A percentile compares a stretch with the other conserved stretches of the same genome.
Evolutionary conservation across 345 rosid genomes (phyloP).

Genomic region (Balakata baccata): DNA sequence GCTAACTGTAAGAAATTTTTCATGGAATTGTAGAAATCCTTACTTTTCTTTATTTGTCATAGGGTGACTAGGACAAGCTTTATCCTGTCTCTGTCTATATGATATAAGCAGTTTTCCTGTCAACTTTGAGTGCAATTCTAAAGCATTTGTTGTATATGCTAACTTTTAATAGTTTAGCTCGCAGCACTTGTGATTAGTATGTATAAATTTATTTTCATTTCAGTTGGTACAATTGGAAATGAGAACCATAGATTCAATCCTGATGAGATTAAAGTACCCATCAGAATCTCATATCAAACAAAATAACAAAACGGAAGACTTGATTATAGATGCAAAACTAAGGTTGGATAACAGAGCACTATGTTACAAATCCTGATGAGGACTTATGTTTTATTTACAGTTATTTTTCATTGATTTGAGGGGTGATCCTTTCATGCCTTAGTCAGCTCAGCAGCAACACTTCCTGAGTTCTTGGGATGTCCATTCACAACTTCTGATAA

Average conservation of each 20-base stretch:
- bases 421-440: too few species aligned
- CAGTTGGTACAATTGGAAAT: neutral
- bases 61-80: neutral
- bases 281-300: neutral
- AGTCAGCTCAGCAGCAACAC: too few species aligned
- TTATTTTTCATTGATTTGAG: too few species aligned
- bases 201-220: neutral
- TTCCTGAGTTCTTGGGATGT: constrained; percentile 1
- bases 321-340: neutral
- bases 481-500: constrained; percentile 34
- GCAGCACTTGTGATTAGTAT: too few species aligned
- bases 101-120: constrained; percentile 2
- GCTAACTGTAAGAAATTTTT: constrained; percentile 11
- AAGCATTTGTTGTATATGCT: neutral
- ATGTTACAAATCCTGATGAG: too few species aligned
- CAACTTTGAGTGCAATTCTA: neutral
- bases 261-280: too few species aligned
- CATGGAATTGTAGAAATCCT: constrained; percentile 9
- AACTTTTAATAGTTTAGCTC: neutral
- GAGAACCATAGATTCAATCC: too few species aligned
- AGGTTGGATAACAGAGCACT: neutral
- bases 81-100: neutral
- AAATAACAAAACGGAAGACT: neutral
- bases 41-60: neutral
- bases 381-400: too few species aligned